These are phyloP conservation scores for Russula virescens DNA, from an alignment of 768 basidiomycete species.

Conservation along the genomic window DNA sequence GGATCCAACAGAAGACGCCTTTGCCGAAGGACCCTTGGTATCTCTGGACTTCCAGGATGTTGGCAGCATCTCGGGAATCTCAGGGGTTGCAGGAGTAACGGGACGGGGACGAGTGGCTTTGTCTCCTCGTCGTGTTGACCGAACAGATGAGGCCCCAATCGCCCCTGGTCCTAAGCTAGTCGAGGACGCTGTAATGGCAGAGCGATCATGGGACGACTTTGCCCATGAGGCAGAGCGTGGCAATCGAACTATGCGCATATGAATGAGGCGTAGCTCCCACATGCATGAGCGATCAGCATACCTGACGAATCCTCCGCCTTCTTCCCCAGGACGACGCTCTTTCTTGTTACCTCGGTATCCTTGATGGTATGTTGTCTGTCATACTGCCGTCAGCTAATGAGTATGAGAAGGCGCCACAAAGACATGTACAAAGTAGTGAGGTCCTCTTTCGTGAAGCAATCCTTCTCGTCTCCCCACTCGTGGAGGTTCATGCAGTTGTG, in stretches of 20 bases:
- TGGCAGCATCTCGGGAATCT: constrained; percentile 15
- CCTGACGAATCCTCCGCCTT: constrained; percentile 45
- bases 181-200: constrained; percentile 26
- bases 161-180: constrained; percentile 22
- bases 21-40: constrained; percentile 37
- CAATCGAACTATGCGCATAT: constrained; percentile 38
- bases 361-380: constrained; percentile 88
- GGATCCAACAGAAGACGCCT: constrained; percentile 43
- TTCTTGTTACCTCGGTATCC: constrained; percentile 67
- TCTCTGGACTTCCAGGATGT: constrained; percentile 32
- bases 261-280: constrained; percentile 10
- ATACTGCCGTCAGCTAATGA: constrained; percentile 17
- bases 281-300: not conserved
- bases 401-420: constrained; percentile 6
- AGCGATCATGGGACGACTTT: constrained; percentile 26
- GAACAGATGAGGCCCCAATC: constrained; percentile 1
- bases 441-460: constrained; percentile 97
- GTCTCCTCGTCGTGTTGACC: constrained; percentile 26
- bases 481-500: constrained; percentile 92
- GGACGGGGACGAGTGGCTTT: constrained; percentile 35
- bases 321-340: constrained; percentile 43
- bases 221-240: constrained; percentile 54
- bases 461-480: constrained; percentile 98
- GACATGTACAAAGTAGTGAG: constrained; percentile 75
- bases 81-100: constrained; percentile 34